Percentiles rank a stretch among this genome's conserved stretches.
phyloP scores from a whole-genome alignment of 257 asterid genomes.

The Capsicum baccatum region DNA sequence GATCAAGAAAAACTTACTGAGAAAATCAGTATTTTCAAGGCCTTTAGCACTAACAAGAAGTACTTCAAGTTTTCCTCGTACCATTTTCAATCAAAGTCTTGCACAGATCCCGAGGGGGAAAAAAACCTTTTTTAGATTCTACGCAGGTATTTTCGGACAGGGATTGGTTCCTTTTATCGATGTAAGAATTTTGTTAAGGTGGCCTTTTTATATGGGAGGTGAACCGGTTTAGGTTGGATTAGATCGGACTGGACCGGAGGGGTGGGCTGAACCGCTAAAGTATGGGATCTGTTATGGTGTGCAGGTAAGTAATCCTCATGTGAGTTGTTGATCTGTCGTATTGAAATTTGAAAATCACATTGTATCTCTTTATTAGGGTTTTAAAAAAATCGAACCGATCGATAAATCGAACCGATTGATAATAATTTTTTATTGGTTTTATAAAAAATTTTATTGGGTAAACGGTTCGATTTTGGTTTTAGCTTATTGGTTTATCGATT shows the following conservation, averaged over 20 bases:
- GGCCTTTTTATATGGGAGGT: neutral
- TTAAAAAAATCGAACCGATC: too few relatives aligned
- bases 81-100: slow-evolving; percentile 35
- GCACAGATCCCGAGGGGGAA: neutral
- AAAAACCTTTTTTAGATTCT: neutral
- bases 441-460: too few relatives aligned
- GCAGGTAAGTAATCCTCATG: neutral
- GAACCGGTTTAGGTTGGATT: neutral
- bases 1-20: slow-evolving; percentile 42
- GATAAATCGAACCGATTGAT: too few relatives aligned
- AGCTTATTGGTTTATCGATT: too few relatives aligned
- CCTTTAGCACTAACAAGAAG: slow-evolving; percentile 59
- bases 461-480: too few relatives aligned
- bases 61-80: slow-evolving; percentile 62
- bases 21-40: slow-evolving; percentile 62
- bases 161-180: neutral
- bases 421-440: too few relatives aligned
- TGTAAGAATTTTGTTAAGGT: neutral
- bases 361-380: too few relatives aligned
- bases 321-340: neutral
- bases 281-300: neutral
- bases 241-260: neutral
- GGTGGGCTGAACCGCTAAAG: neutral
- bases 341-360: neutral
- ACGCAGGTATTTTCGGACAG: slow-evolving; percentile 18